Evolutionary conservation across 2,329 filamentous ascomycete genomes (phyloP), one percentile per base, ranked within the genome.

Genomic region (Penicillium fuscoglaucum): DNA sequence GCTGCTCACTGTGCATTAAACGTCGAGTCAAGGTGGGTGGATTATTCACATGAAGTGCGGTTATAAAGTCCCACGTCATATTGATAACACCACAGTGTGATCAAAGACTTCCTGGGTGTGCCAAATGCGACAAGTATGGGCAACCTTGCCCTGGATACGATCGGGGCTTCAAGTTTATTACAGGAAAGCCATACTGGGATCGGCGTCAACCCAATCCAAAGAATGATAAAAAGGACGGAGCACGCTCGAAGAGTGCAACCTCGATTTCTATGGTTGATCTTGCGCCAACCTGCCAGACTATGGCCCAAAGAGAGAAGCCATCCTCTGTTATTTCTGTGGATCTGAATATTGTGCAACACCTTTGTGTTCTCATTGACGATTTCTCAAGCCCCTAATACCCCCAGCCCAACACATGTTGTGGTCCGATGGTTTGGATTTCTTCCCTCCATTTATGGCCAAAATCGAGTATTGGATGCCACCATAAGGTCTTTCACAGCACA

Each of bases 101-200:
- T 52, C 69, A 73, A 62, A 65, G 65, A 52, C 47, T 64, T 17
- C 70, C 73, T 43, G 67, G 65, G 1, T 75, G 73, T 56, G 61
- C 60, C 40, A 70, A 66, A 61, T 75, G 73, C 55, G 69, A 71
- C 35, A 73, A 63, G 37, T 70, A 74, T 26, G 72, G 73, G 0
- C 63, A 61, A 45, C 63, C 66, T 19, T 75, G 73, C 48, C 72
- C 72, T 12, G 73, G 73, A 17, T 75, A 75, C 58, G 66, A 68
- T 13, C 66, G 65, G 21, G 63, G 64, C 17, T 74, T 74, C 48
- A 74, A 72, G 41, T 75, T 75, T 26, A 64, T 75, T 19, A 50
- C 68, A 17, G 71, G 65, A n/a, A 71, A 71, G 44, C 69, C 68
- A n/a, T 64, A 68, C 55, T 60, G 70, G 12, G 61, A 62, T 24